Base-by-base conservation (phyloP, 2,329 filamentous ascomycete genomes). In the Trichoderma koningiopsis region DNA sequence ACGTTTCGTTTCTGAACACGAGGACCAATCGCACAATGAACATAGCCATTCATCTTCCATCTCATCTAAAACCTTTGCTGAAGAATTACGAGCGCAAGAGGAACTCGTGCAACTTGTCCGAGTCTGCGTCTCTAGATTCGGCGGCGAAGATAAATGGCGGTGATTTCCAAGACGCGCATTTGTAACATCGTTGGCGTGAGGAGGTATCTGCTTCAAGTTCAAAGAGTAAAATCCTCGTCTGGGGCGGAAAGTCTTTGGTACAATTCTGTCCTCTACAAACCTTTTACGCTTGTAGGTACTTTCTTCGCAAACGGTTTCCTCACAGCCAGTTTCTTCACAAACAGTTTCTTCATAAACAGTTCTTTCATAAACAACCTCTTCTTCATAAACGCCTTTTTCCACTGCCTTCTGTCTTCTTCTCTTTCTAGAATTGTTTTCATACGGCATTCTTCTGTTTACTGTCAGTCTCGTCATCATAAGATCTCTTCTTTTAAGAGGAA, bases 111-210 rank as follows among this genome's bases (percentile, higher is more conserved):
- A 11, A 1, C 37, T 33, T 6, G 19, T 14, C 63, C 35, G 5
- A 31, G 14, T 24, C 62, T 14, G 16, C 27, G 52, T 22, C n/a
- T 65, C 62, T 11, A 65, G 53, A 31, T 65, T 47, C 10, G 63
- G 63, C 27, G 37, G 63, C 27, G 53, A 37, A 49, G 63, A 33
- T 35, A 19, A 29, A 10, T 27, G 35, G 13, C 11, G 14, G 33
- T 22, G 31, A 10, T 22, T 33, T 19, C 16, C 43, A 1, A 43
- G 65, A n/a, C n/a, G 24, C 2, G 22, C 22, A 24, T 13, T 19
- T 11, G 43, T 55, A 29, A 16, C 8, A 5, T 19, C 47, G 8
- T 68, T 49, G 19, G 22, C 33, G 7, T 29, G 6, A 8, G n/a
- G 14, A 27, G 35, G 57, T 4, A 55, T 6, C 22, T 8, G 22